phyloP scores from a whole-genome alignment of 441 rosid genomes.

The Macaranga tanarius region DNA sequence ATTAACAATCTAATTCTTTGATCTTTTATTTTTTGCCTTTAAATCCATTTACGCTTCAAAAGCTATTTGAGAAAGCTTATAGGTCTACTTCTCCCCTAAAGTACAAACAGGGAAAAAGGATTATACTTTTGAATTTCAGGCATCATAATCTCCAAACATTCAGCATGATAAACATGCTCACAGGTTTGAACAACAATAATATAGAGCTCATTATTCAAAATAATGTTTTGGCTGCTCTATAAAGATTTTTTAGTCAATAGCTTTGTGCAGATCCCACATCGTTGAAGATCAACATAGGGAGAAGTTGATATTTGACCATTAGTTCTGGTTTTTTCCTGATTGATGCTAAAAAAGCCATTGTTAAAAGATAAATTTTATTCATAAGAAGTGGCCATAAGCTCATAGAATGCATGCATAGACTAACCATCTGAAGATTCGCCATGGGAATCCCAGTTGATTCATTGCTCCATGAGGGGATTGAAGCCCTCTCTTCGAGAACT shows the following conservation, averaged over 20 bases:
- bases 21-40: conserved; percentile 63
- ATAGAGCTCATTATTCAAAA: conserved; percentile 59
- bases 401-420: conserved; percentile 85
- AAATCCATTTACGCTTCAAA: conserved; percentile 69
- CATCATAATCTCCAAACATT: conserved; percentile 90
- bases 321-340: conserved; percentile 49
- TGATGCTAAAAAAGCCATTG: conserved; percentile 47
- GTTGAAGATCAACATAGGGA: conserved; percentile 52
- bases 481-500: conserved; percentile 52
- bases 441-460: conserved; percentile 54
- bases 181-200: conserved; percentile 75
- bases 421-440: conserved; percentile 77
- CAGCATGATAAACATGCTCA: conserved; percentile 94
- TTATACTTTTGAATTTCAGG: conserved; percentile 76
- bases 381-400: conserved; percentile 67
- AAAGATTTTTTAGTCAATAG: conserved; percentile 69
- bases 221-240: conserved; percentile 76
- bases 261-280: conserved; percentile 88
- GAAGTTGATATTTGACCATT: conserved; percentile 43
- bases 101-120: conserved; percentile 87
- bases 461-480: conserved; percentile 50
- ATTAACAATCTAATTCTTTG: conserved; percentile 64
- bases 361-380: conserved; percentile 63
- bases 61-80: conserved; percentile 76
- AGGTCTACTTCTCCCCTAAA: conserved; percentile 74